Evolutionary conservation across 2,329 filamentous ascomycete species (phyloP), one percentile per base, ranked within the genome.

Genomic region (Fusarium miscanthi): DNA sequence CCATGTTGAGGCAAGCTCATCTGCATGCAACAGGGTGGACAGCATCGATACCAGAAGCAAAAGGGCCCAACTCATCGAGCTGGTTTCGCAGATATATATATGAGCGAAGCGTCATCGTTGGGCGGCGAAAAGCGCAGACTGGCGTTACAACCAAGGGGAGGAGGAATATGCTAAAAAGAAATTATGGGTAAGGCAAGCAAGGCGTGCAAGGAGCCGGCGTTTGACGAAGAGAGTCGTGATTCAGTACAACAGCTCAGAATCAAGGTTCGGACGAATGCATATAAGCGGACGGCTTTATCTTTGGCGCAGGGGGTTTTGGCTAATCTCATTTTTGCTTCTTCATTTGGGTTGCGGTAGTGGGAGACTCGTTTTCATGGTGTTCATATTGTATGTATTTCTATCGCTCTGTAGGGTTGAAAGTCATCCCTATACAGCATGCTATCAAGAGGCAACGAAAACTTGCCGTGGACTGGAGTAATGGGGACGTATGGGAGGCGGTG

Each of bases 281-380:
- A 74, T 67, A 68, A 70, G 68, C 53, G 74, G 75, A 67, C 64
- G 66, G 65, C 73, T 77, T 77, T 63, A 74, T 77, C 46, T 69
- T 73, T 70, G 76, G 76, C 76, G 76, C 62, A 72, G 35, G 59
- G 69, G 75, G 48, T 70, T 76, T 59, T 60, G 60, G 37, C 49
- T 61, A 23, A 63, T 68, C 45, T 51, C 59, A 49, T 59, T 59
- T 40, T 59, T 37, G 38, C 33, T 48, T 23, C 37, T 41, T 21
- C 30, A 19, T 12, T 53, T 43, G 37, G 42, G 49, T 49, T 64
- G 53, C 30, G 40, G 52, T 53, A 53, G 68, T 45, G 41, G 41
- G 49, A 57, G 59, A 45, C 53, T 35, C 46, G 63, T 30, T 52
- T 59, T 53, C 63, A 27, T 41, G 52, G 31, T 61, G 45, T 60